Base-by-base conservation (phyloP, 805 yeast genomes). In the Debaryomyces tyrocola region DNA sequence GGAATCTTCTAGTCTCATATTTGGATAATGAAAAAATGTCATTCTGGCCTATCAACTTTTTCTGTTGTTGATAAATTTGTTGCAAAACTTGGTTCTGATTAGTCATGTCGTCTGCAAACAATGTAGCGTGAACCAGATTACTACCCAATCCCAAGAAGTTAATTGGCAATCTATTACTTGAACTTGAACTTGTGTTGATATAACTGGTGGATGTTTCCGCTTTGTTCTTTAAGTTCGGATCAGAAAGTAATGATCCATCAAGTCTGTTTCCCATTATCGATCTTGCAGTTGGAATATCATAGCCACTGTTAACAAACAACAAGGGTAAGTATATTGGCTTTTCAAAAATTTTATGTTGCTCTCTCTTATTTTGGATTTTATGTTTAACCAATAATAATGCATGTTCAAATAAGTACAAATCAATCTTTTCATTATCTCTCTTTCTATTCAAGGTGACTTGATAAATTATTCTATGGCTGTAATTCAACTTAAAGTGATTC, bases 301-400 rank as follows among this genome's bases (percentile, higher is more conserved):
- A 95, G 3, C 86, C 83, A 44, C 91, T 80, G 29, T 92, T 81
- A 8, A 82, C 80, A 62, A 81, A 87, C 49, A 90, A 67, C 44
- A 90, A 70, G 11, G 91, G 94, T 36, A 90, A 69, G 33, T 91
- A 94, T 28, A 89, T 84, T 4, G 96, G 96, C 57, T 91, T 79
- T 59, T 92, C 94, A 64, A 86, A 88, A 11, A 92, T 98, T 58
- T 90, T 86, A 58, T 87, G 86, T 51, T 88, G 95, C 59, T 92
- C 97, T 58, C 96, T 80, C 66, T 90, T 90, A 62, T 88, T 91
- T 44, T 87, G 90, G 12, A 86, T 75, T 64, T 92, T 95, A 44
- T 86, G 85, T 59, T 92, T 85, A 17, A 90, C 91, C 63, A 94
- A 85, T 45, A 94, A 69, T 20, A 94, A 62, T 40, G 92, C 89